Conservation (phyloP, 257 asterid genomes). For the Ilex aquifolium region DNA sequence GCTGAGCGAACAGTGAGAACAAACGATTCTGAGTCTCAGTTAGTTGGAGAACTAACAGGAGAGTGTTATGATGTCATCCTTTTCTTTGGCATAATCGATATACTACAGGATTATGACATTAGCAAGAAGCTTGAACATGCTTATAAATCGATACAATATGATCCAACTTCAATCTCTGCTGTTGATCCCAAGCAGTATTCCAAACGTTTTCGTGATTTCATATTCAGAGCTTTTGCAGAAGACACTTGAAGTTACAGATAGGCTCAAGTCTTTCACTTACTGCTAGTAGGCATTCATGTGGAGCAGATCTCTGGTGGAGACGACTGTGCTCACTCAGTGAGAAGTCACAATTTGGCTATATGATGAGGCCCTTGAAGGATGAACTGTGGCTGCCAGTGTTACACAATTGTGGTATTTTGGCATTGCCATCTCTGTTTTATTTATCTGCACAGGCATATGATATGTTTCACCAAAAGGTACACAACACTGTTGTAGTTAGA, state of each 20-base stretch:
- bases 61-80: conserved; percentile 70
- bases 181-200: conserved; percentile 88
- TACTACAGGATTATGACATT: conserved; percentile 80
- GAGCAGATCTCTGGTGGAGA: neutral
- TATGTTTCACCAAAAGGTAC: conserved; percentile 20
- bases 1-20: conserved; percentile 66
- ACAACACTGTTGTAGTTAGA: conserved; percentile 23
- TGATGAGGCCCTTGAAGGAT: neutral
- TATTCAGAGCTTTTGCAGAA: conserved; percentile 63
- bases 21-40: conserved; percentile 39
- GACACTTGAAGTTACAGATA: conserved; percentile 33
- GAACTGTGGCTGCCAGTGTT: conserved; percentile 7
- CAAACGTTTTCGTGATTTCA: conserved; percentile 71
- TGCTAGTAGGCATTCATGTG: conserved; percentile 7
- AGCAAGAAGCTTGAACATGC: conserved; percentile 97
- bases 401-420: conserved; percentile 4
- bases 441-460: conserved; percentile 11
- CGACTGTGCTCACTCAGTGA: neutral
- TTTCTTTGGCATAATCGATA: conserved; percentile 82
- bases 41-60: conserved; percentile 79
- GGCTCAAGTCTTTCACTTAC: neutral
- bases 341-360: neutral
- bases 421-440: conserved; percentile 10
- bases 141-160: conserved; percentile 79
- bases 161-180: conserved; percentile 86